Evolutionary conservation across 805 yeast genomes (phyloP), one percentile per base, ranked within the genome.

Genomic region (Scheffersomyces lignosus): DNA sequence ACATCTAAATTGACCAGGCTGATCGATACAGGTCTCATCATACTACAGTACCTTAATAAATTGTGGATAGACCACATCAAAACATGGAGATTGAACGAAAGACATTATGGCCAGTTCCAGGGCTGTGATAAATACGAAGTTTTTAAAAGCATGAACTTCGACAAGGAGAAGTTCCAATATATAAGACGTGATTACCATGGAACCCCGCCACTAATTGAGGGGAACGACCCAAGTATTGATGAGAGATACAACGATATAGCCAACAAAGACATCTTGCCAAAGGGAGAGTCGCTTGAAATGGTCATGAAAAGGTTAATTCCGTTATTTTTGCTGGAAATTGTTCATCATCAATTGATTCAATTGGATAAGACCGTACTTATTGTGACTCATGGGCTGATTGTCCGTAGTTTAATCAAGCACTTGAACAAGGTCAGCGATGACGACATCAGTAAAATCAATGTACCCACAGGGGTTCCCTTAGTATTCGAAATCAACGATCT

Each of bases 381-480:
- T 12, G 72, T 66, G 10, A 65, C 73, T 8, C 75, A 69, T 43
- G 75, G 75, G 4, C 61, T 68, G 27, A 57, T 67, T 12, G 72
- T 66, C 9, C 56, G 75, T 38, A 61, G 70, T 33, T 46, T 69
- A 20, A 68, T 67, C 23, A 68, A 68, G 47, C 57, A 64, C 34
- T 53, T 69, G 20, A 55, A 55, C 31, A 49, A 54, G 22, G 61
- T 67, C 18, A 56, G 62, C 34, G 71, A 69, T 45, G 56, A 56
- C 24, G 66, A 61, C 35, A 66, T 69, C 22, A 56, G 63, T 28
- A 56, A 60, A 29, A 64, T 69, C 36, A 66, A 69, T 42, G 68
- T 67, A 3, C 73, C 75, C 14, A 69, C 73, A 1, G 75, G 73
- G 1, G 60, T 69, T 3, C 75, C 75, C 7, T 48, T 67, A n/a